Base-by-base conservation (phyloP, 2,329 filamentous ascomycete genomes). In the Penicillium sp. region DNA sequence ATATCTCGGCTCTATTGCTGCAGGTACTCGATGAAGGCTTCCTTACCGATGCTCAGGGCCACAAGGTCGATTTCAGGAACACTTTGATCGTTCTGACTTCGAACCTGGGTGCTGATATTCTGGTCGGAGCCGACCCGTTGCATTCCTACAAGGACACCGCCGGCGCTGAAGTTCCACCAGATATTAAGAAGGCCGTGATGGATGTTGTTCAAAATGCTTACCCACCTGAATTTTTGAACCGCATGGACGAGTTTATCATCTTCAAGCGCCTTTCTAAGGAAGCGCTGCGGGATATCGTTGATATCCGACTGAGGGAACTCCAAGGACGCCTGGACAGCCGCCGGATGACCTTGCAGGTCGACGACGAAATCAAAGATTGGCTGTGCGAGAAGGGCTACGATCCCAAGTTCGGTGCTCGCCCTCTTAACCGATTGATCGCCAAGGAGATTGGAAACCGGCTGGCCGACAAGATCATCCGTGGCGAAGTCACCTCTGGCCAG, bases 11-110 rank as follows among this genome's bases (percentile, higher is more conserved):
- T 0, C 82, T 99, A 3, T 84, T 99, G 4, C 85, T 99, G 4
- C 95, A 98, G 76, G 94, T 98, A 0, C 86, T 99, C 0, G 95
- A 98, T 73, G 95, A 98, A 75, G 95, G 95, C 2, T 97, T 95
- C 80, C 84, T 99, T 53, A 98, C 94, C 0, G 95, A 98, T 74
- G 88, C 92, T 0, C 94, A 98, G 78, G 95, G 95, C 35, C 93
- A 97, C 81, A 97, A 95, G 77, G 90, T 99, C 61, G 95, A 98
- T 75, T 98, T 98, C 82, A 86, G 91, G 63, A 98, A 97, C 78
- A 97, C 94, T 7, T 90, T 98, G 71, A 97, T 98, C 68, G 94
- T 98, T 2, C 84, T 99, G 58, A 98, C 95, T 0, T 97, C 93
- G 40, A 99, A 99, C 75, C 85, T 99, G 1, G 95, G 95, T 42